Conservation (phyloP, 257 asterid species). For the Cruciata laevipes region DNA sequence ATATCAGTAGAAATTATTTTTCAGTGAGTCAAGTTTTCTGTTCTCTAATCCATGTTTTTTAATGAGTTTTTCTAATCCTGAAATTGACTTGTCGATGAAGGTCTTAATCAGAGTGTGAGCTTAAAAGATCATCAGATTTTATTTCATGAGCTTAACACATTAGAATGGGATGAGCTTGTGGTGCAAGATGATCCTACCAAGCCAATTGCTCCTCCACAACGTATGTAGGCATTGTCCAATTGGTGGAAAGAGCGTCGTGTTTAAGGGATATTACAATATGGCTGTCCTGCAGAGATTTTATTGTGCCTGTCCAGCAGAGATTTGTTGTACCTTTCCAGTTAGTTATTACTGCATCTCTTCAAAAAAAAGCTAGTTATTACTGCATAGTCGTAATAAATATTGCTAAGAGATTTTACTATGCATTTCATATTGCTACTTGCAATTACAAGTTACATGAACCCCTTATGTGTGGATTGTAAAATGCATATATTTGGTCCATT, state of each 20-base stretch:
- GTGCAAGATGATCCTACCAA: conserved; percentile 51
- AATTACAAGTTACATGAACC: too few relatives aligned
- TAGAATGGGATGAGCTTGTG: conserved; percentile 98
- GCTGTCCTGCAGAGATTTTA: too few relatives aligned
- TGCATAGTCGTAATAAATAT: too few relatives aligned
- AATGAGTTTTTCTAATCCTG: background rate
- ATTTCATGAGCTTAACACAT: conserved; percentile 83
- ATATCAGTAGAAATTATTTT: background rate
- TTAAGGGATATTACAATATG: too few relatives aligned
- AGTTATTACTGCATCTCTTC: too few relatives aligned
- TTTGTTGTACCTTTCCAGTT: background rate
- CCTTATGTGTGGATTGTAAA: too few relatives aligned
- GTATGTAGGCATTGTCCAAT: conserved; percentile 20
- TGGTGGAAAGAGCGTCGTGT: background rate
- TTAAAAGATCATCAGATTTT: conserved; percentile 55
- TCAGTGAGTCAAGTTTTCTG: background rate
- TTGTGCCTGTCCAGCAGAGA: too few relatives aligned
- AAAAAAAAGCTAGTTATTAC: too few relatives aligned
- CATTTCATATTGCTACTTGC: too few relatives aligned
- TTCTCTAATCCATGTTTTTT: background rate
- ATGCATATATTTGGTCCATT: too few relatives aligned
- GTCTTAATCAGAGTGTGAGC: conserved; percentile 31
- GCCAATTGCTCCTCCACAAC: conserved; percentile 44
- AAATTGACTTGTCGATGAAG: conserved; percentile 37
- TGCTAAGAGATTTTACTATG: too few relatives aligned